Conservation (phyloP, 73 alveolate genomes). For the Effrenium voratum region DNA sequence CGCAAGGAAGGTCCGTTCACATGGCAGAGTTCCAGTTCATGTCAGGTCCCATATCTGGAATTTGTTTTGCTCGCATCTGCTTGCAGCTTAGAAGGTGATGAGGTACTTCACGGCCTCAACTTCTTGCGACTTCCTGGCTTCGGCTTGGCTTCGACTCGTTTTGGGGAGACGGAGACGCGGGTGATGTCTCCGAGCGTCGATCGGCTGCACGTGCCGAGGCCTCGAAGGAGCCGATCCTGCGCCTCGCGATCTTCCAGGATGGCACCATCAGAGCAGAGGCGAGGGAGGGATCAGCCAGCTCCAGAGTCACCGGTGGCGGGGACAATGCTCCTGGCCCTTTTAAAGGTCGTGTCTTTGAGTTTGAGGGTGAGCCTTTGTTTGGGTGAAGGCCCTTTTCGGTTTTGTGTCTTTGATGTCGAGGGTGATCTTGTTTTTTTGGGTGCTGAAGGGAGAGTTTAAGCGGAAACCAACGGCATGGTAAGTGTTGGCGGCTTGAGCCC, state of each 20-base stretch:
- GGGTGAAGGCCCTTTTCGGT: not conserved
- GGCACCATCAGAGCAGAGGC: slow-evolving; percentile 68
- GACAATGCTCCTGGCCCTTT: not conserved
- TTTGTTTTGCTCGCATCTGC: no score
- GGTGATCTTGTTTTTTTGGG: not conserved
- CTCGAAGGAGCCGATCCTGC: slow-evolving; percentile 45
- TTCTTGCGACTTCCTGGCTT: no score
- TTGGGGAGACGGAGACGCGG: no score
- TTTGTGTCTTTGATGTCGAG: not conserved
- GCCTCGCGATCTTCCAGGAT: slow-evolving; percentile 77
- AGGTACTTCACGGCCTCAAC: no score
- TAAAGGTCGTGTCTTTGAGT: not conserved
- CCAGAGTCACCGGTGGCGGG: not conserved
- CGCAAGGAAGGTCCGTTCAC: no score
- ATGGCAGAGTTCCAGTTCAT: no score
- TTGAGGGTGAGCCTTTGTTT: not conserved
- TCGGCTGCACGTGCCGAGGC: no score
- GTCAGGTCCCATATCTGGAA: no score
- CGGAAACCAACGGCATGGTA: not conserved
- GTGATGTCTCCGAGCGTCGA: no score
- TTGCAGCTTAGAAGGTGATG: no score
- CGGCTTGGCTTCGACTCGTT: no score
- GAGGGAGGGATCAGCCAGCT: not conserved
- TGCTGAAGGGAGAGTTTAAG: not conserved
- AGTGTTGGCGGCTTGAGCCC: not conserved